These are phyloP conservation scores for Lentithecium fluviatile DNA, from an alignment of 495 filamentous ascomycete genomes.

Conservation along the genomic window DNA sequence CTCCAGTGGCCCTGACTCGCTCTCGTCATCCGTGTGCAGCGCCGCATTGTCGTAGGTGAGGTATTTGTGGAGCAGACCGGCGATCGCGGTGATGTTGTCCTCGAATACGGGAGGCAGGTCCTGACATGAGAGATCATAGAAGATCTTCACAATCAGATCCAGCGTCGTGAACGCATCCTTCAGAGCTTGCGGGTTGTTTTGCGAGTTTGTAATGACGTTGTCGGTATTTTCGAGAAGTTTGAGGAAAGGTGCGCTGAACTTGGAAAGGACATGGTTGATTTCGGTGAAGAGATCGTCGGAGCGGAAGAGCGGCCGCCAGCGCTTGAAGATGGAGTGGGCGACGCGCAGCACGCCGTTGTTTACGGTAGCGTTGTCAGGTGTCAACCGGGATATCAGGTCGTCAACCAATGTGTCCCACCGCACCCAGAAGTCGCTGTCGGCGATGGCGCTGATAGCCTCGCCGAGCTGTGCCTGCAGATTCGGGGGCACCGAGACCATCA, in stretches of 20 bases:
- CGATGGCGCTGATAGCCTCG: conserved; percentile 93
- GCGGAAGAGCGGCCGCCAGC: conserved; percentile 90
- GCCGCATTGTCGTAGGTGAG: conserved; percentile 82
- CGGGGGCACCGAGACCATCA: conserved; percentile 90
- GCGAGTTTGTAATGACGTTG: conserved; percentile 69
- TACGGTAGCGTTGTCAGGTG: conserved; percentile 67
- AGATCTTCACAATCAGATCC: conserved; percentile 81
- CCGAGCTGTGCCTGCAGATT: conserved; percentile 90
- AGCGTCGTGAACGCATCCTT: conserved; percentile 76
- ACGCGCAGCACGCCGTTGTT: conserved; percentile 96
- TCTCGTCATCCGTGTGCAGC: conserved; percentile 78
- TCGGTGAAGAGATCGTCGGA: conserved; percentile 89
- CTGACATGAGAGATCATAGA: conserved; percentile 94
- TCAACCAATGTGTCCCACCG: conserved; percentile 91
- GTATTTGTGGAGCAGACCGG: conserved; percentile 83
- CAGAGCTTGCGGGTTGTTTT: conserved; percentile 68
- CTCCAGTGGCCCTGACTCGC: conserved; percentile 80
- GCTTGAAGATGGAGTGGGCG: conserved; percentile 95
- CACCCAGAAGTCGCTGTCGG: conserved; percentile 95
- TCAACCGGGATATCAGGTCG: conserved; percentile 86
- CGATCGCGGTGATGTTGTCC: conserved; percentile 73
- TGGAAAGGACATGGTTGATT: conserved; percentile 86
- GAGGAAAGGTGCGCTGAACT: conserved; percentile 80
- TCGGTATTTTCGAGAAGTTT: conserved; percentile 79
- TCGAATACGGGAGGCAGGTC: conserved; percentile 93